Evolutionary conservation across 192 early-diverging fungal species (phyloP).

Genomic region (Backusella tarrabulga): DNA sequence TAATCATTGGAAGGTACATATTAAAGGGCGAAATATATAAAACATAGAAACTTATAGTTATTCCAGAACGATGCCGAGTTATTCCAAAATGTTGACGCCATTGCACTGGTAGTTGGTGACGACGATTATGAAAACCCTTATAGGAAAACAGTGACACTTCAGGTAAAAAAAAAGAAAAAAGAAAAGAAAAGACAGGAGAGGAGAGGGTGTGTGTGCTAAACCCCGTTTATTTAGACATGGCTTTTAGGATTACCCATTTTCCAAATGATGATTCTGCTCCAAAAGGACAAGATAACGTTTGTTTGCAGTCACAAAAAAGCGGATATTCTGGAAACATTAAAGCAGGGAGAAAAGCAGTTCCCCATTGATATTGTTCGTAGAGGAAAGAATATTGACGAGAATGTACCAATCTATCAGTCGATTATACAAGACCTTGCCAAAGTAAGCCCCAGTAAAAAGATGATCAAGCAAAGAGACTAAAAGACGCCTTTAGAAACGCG

Average conservation of each 20-base stretch:
- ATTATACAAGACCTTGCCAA: constrained; percentile 50
- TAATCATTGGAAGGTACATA: constrained; percentile 41
- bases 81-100: constrained; percentile 55
- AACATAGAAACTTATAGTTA: background rate
- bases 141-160: constrained; percentile 67
- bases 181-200: too few species aligned
- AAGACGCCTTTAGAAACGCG: constrained; percentile 41
- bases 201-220: too few species aligned
- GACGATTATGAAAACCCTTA: constrained; percentile 71
- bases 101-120: constrained; percentile 66
- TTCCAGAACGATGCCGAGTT: constrained; percentile 30
- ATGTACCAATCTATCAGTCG: constrained; percentile 61
- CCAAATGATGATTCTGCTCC: constrained; percentile 80
- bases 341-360: constrained; percentile 56
- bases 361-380: constrained; percentile 75
- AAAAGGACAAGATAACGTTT: constrained; percentile 72
- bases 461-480: background rate
- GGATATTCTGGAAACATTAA: constrained; percentile 62
- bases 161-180: constrained; percentile 41
- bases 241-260: constrained; percentile 90
- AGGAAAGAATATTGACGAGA: constrained; percentile 74
- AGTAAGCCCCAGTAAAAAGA: constrained; percentile 21
- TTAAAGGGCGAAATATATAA: background rate
- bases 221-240: constrained; percentile 72
- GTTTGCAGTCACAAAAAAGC: constrained; percentile 81